These are phyloP conservation scores for Stephanodiscus triporus DNA, from an alignment of 108 stramenopile genomes.

Conservation along the genomic window DNA sequence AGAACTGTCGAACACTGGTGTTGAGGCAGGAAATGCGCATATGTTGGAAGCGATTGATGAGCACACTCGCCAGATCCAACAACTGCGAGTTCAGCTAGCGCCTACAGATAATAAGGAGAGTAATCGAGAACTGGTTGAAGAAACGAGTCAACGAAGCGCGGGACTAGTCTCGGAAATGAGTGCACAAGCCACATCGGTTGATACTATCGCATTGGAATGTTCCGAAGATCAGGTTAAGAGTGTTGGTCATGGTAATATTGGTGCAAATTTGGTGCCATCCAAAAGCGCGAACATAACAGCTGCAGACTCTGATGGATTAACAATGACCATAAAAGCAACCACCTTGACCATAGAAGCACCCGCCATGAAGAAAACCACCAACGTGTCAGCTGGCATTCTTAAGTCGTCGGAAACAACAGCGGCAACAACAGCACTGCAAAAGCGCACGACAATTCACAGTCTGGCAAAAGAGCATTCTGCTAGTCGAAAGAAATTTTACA, in stretches of 20 bases:
- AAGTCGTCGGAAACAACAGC: not conserved
- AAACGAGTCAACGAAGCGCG: not conserved
- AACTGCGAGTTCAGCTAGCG: not conserved
- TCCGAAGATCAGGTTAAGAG: not conserved
- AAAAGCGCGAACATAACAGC: too few species aligned
- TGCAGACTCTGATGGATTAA: too few species aligned
- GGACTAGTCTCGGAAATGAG: not conserved
- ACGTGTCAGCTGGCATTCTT: not conserved
- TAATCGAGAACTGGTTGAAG: not conserved
- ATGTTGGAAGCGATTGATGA: slow-evolving; percentile 11
- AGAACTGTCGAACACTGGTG: too few species aligned
- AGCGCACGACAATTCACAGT: slow-evolving; percentile 13
- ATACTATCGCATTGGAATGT: not conserved
- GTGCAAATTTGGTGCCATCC: too few species aligned
- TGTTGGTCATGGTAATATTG: too few species aligned
- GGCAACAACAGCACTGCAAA: not conserved
- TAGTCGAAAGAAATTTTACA: slow-evolving; percentile 1
- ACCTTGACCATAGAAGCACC: not conserved
- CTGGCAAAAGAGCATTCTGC: not conserved
- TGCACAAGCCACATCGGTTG: not conserved
- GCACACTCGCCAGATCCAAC: not conserved
- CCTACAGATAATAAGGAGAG: too few species aligned
- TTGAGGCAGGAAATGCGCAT: not conserved
- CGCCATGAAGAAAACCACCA: not conserved
- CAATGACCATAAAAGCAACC: too few species aligned